Percentiles rank a stretch among this genome's conserved stretches.
These are phyloP conservation scores for Aphanomyces euteiches DNA, from an alignment of 352 stramenopile species.

Conservation along the genomic window DNA sequence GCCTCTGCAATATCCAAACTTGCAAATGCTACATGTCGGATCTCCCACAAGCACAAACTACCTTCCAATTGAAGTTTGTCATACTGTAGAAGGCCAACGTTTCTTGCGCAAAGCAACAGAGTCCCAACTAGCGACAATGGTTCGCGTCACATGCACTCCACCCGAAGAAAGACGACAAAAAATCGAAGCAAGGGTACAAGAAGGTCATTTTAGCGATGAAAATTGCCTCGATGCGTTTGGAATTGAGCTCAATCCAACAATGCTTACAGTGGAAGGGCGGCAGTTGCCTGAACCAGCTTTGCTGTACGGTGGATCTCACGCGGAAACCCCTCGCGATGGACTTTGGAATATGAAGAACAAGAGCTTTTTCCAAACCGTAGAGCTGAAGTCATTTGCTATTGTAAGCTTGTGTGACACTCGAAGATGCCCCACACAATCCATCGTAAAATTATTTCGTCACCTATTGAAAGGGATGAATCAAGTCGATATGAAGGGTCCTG, in stretches of 20 bases:
- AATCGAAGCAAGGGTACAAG: constrained; percentile 57
- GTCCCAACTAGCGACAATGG: constrained; percentile 79
- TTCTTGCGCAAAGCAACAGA: constrained; percentile 73
- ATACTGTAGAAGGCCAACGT: constrained; percentile 65
- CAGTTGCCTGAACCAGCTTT: constrained; percentile 47
- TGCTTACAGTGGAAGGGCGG: constrained; percentile 50
- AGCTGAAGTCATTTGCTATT: constrained; percentile 46
- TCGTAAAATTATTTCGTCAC: constrained; percentile 53
- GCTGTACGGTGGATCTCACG: constrained; percentile 49
- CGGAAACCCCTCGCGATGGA: constrained; percentile 55
- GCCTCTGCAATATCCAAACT: constrained; percentile 53
- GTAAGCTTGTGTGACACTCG: constrained; percentile 52
- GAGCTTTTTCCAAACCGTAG: constrained; percentile 44
- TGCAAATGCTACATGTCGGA: constrained; percentile 80
- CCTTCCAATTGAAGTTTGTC: constrained; percentile 77
- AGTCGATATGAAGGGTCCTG: constrained; percentile 48
- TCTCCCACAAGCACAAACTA: constrained; percentile 71
- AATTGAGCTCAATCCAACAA: constrained; percentile 48
- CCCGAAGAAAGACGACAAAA: constrained; percentile 51
- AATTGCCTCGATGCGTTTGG: constrained; percentile 54
- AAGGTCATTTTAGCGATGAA: constrained; percentile 54
- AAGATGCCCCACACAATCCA: constrained; percentile 34
- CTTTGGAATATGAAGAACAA: constrained; percentile 69
- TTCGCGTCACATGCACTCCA: constrained; percentile 53
- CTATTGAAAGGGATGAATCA: constrained; percentile 48